Evolutionary conservation across 2,329 filamentous ascomycete genomes (phyloP), one percentile per base, ranked within the genome.

Genomic region (Ascochyta fabae): DNA sequence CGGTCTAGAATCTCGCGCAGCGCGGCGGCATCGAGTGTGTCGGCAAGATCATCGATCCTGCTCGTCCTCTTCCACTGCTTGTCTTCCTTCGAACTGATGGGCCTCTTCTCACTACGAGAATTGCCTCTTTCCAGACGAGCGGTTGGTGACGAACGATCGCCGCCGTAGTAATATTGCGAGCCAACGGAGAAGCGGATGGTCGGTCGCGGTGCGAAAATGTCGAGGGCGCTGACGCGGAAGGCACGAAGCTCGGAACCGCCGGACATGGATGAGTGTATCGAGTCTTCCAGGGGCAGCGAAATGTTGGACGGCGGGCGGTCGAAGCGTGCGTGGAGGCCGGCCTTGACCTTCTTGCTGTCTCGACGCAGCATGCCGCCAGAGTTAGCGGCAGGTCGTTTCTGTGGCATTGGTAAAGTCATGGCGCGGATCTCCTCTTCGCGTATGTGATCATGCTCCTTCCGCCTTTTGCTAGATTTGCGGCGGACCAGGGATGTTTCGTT

Each of bases 1-100:
- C 95, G 83, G 67, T 99, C 95, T 85, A 99, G 89, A 27, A 98
- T 81, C 71, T 96, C 90, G 55, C 94, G 85, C 35, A 99, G 75
- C 65, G 92, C 93, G 48, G 89, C 86, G 3, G 95, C 90, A 75
- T 92, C 91, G 50, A 99, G 81, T 56, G 91, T 89, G 70, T 98
- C 90, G 22, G 92, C 95, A 40, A 98, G 73, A 40, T 85, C 84
- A 55, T 88, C 85, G 41, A 89, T 84, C 31, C 81, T 80, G 77
- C 75, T 90, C 78, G 77, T 91, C 77, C 71, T 83, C 61, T 82
- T 86, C 41, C 60, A 63, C 24, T 81, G 15, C 88, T 85, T 67
- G 7, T 64, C 64, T 15, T 72, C 68, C 40, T n/a, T 82, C 76
- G 62, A 80, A 74, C 31, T 79, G 73, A 59, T 83, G 75, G 61